Base-by-base conservation (phyloP, 257 asterid species). In the Lantana camara region DNA sequence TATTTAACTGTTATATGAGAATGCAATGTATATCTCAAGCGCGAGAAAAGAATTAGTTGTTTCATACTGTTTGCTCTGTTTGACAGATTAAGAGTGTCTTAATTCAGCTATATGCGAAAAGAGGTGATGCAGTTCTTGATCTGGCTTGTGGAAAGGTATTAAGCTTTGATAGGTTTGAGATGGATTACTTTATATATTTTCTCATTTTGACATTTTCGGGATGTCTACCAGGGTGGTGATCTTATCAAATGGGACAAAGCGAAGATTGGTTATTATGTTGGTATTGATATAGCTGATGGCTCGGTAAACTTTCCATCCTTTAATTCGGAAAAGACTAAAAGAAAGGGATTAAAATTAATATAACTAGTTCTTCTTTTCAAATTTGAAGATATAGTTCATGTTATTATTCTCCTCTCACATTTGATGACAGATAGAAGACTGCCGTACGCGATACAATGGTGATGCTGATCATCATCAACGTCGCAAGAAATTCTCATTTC, bases 211-310 rank as follows among this genome's bases (percentile, higher is more conserved):
- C 32, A 12, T 29, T 24, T 63, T 60, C 51, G 38, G 2, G 16
- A 44, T 63, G 61, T 67, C 35, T 52, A 61, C 67, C 77, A 89
- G 99, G 97, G 99, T 50, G 99, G 96, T 69, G 99, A 94, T 75
- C 92, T 90, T 59, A 90, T 94, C 77, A 88, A 94, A 86, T 94
- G 99, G 99, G 97, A 94, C 75, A 94, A 94, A 79, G 99, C 99
- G 37, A 90, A 72, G 73, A 82, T 94, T 75, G 91, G 89, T 60
- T 94, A 90, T 75, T 94, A 90, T 66, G 95, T 88, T 8, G 99
- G 99, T 13, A 86, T 94, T 38, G 97, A 94, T 76, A 94, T 94
- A 63, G 97, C 97, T 38, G 93, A 90, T 35, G 99, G 99, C 76
- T 94, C 97, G 81, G 99, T 94, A 86, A 82, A 17, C 51, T 59